These are phyloP conservation scores for Apiospora marii DNA, from an alignment of 2,329 filamentous ascomycete genomes.

Conservation along the genomic window DNA sequence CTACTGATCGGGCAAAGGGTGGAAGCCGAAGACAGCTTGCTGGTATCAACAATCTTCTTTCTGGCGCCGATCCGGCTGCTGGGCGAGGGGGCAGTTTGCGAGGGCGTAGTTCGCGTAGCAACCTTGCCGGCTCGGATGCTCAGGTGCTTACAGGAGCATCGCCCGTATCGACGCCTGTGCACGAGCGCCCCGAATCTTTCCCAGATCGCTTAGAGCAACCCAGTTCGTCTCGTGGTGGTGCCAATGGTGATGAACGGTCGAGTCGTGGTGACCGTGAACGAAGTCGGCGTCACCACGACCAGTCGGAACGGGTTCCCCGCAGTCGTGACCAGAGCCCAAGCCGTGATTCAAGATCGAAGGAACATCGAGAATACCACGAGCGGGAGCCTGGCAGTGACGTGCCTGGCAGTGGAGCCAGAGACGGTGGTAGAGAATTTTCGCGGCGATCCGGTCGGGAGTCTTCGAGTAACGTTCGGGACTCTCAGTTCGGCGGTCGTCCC, in stretches of 20 bases:
- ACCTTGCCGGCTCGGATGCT: constrained; percentile 61
- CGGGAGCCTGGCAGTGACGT: constrained; percentile 43
- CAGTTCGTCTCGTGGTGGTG: constrained; percentile 40
- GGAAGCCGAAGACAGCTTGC: constrained; percentile 62
- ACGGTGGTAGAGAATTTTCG: constrained; percentile 38
- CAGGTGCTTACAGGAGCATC: constrained; percentile 65
- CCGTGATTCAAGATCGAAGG: constrained; percentile 51
- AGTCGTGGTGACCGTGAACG: constrained; percentile 46
- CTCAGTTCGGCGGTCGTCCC: constrained; percentile 33
- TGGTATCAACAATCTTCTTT: constrained; percentile 66
- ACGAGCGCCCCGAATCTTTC: constrained; percentile 57
- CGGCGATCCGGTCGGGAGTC: constrained; percentile 40
- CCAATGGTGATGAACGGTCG: constrained; percentile 43
- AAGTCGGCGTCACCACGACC: constrained; percentile 52
- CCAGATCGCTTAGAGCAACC: constrained; percentile 42
- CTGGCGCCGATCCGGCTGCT: constrained; percentile 56
- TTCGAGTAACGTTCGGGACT: constrained; percentile 33
- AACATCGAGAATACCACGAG: constrained; percentile 55
- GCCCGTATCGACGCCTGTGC: constrained; percentile 55
- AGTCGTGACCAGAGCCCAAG: constrained; percentile 59
- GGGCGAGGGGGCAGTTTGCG: constrained; percentile 46
- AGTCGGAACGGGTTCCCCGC: constrained; percentile 50
- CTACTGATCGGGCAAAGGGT: constrained; percentile 45
- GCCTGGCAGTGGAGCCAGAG: background rate
- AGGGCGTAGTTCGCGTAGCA: constrained; percentile 49